Conservation (phyloP, 2,329 filamentous ascomycete genomes). For the Cordyceps cicadae region DNA sequence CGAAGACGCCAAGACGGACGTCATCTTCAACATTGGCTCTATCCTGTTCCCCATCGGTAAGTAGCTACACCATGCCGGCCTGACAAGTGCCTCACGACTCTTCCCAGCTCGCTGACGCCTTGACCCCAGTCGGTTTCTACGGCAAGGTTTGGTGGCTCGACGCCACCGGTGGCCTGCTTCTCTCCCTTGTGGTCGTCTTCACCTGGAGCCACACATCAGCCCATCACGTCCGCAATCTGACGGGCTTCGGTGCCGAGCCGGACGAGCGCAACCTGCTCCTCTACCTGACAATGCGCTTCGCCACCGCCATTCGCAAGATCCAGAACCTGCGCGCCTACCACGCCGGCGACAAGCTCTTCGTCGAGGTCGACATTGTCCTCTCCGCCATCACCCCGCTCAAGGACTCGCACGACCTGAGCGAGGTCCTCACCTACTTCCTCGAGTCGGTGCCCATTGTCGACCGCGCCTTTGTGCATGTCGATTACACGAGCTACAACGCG, state of each 20-base stretch:
- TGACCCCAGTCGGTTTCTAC: slow-evolving; percentile 57
- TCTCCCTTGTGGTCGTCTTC: slow-evolving; percentile 71
- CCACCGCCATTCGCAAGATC: slow-evolving; percentile 76
- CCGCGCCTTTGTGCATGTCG: slow-evolving; percentile 60
- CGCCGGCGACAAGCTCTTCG: slow-evolving; percentile 75
- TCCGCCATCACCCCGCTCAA: slow-evolving; percentile 67
- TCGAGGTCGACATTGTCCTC: slow-evolving; percentile 74
- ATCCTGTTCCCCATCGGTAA: slow-evolving; percentile 72
- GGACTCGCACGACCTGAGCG: slow-evolving; percentile 71
- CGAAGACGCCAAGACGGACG: slow-evolving; percentile 56
- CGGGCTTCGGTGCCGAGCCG: slow-evolving; percentile 67
- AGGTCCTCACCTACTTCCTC: slow-evolving; percentile 74
- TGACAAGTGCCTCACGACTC: background rate
- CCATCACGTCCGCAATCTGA: slow-evolving; percentile 72
- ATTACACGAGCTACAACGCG: slow-evolving; percentile 54
- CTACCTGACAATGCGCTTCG: slow-evolving; percentile 90
- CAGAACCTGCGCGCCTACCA: slow-evolving; percentile 82
- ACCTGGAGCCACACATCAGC: slow-evolving; percentile 69
- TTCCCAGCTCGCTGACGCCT: background rate
- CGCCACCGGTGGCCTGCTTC: slow-evolving; percentile 65
- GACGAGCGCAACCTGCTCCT: slow-evolving; percentile 79
- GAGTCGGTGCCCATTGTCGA: slow-evolving; percentile 77
- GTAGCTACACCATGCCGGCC: slow-evolving; percentile 15
- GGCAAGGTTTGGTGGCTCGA: slow-evolving; percentile 78
- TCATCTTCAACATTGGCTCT: slow-evolving; percentile 84